Evolutionary conservation across 441 rosid genomes (phyloP).

Genomic region (Euphorbia celastroides): DNA sequence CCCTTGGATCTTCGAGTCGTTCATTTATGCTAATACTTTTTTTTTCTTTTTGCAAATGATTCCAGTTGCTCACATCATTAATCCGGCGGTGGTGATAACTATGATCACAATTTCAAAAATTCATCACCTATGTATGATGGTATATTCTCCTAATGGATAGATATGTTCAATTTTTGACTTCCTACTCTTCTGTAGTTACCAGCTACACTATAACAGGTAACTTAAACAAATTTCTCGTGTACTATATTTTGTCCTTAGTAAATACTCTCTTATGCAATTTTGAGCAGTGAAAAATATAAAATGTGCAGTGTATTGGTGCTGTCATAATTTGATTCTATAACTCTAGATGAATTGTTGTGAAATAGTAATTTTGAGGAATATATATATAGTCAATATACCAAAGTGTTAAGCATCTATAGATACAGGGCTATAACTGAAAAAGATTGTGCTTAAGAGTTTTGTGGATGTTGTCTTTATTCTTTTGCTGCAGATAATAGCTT

Average conservation of each 20-base stretch:
- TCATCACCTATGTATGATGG: conserved; percentile 6
- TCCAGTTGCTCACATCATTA: conserved; percentile 82
- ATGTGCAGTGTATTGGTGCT: not conserved
- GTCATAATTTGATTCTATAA: not conserved
- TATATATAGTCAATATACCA: too few relatives aligned
- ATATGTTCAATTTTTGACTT: conserved; percentile 10
- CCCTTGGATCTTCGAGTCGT: not conserved
- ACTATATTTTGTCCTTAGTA: not conserved
- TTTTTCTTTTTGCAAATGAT: conserved; percentile 2
- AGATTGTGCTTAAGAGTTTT: too few relatives aligned
- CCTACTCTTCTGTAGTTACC: conserved; percentile 4
- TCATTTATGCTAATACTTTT: not conserved
- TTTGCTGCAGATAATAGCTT: too few relatives aligned
- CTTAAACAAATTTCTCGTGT: not conserved
- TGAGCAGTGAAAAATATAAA: not conserved
- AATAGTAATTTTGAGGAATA: not conserved
- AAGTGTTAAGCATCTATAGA: not conserved
- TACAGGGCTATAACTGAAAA: not conserved
- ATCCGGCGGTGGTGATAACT: conserved; percentile 72
- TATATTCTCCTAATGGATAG: conserved; percentile 8
- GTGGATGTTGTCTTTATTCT: not conserved
- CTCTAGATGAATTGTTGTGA: not conserved
- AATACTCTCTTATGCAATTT: not conserved
- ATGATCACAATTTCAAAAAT: not conserved
- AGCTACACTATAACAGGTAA: conserved; percentile 19